Percentiles rank a stretch among this genome's conserved stretches.
These are phyloP conservation scores for Dissophora globulifera DNA, from an alignment of 192 early-diverging fungal species.

Conservation along the genomic window DNA sequence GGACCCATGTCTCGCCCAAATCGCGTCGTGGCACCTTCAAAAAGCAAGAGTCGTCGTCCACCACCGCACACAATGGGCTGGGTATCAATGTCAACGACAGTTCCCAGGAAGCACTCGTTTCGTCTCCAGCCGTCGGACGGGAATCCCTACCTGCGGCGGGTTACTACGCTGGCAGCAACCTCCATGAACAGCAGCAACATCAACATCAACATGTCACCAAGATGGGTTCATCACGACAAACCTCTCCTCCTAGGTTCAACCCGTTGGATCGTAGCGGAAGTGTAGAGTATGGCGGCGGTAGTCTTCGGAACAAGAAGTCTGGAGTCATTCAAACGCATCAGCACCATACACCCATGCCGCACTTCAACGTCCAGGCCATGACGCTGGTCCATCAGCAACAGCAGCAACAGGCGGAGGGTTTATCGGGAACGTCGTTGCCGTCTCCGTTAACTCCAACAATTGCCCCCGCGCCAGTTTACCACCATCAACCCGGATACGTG, in stretches of 20 bases:
- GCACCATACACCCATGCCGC: slow-evolving; percentile 48
- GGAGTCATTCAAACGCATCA: slow-evolving; percentile 46
- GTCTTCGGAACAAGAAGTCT: slow-evolving; percentile 34
- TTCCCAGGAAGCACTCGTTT: slow-evolving; percentile 26
- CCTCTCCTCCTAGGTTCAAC: slow-evolving; percentile 43
- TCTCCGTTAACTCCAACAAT: slow-evolving; percentile 34
- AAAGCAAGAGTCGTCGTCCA: slow-evolving; percentile 28
- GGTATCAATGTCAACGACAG: slow-evolving; percentile 25
- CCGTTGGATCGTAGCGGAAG: slow-evolving; percentile 34
- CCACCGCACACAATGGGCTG: too few species aligned
- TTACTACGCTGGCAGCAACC: slow-evolving; percentile 1
- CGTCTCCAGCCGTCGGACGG: not conserved
- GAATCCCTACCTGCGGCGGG: slow-evolving; percentile 17
- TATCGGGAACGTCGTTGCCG: not conserved
- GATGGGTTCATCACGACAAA: slow-evolving; percentile 29
- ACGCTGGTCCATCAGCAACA: not conserved
- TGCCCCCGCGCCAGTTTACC: not conserved
- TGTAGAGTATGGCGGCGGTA: slow-evolving; percentile 20
- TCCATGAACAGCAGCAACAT: slow-evolving; percentile 16
- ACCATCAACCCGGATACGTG: slow-evolving; percentile 14
- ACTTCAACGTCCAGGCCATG: slow-evolving; percentile 37
- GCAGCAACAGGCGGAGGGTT: not conserved
- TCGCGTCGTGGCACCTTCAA: slow-evolving; percentile 60
- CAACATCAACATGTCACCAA: slow-evolving; percentile 30
- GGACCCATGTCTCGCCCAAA: slow-evolving; percentile 79